Conservation (phyloP, 495 filamentous ascomycete genomes). For the Podospora bellae-mahoneyi region DNA sequence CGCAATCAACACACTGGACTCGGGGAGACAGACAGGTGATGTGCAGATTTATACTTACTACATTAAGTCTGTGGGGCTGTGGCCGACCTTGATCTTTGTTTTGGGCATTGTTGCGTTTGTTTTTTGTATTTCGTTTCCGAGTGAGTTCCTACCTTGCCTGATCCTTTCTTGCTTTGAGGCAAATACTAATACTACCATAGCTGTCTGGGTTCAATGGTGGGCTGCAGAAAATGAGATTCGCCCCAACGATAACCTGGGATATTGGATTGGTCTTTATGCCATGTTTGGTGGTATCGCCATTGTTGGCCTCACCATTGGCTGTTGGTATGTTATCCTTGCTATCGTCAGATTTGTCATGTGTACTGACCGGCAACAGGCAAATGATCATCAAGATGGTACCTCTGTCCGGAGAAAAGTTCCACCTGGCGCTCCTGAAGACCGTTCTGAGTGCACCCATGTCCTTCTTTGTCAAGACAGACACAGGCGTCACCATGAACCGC, state of each 20-base stretch:
- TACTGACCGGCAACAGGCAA: slow-evolving; percentile 18
- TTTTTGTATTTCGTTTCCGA: slow-evolving; percentile 32
- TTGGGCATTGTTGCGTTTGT: slow-evolving; percentile 27
- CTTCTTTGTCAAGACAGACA: slow-evolving; percentile 33
- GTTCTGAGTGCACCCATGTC: slow-evolving; percentile 34
- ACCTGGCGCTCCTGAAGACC: slow-evolving; percentile 26
- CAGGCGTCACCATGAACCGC: slow-evolving; percentile 32
- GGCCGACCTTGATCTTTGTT: slow-evolving; percentile 44
- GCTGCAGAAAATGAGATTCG: slow-evolving; percentile 27
- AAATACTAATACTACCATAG: slow-evolving; percentile 4
- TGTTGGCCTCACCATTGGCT: slow-evolving; percentile 27
- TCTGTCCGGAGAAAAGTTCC: slow-evolving; percentile 28
- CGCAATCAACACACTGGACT: not conserved
- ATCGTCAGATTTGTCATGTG: not conserved
- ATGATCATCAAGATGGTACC: slow-evolving; percentile 35
- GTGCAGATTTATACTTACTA: slow-evolving; percentile 56
- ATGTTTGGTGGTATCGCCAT: slow-evolving; percentile 25
- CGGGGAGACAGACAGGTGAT: slow-evolving; percentile 45
- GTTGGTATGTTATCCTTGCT: slow-evolving; percentile 21
- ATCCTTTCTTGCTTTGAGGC: not conserved
- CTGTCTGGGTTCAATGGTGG: slow-evolving; percentile 36
- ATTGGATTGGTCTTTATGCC: slow-evolving; percentile 32
- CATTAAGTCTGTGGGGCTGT: slow-evolving; percentile 48
- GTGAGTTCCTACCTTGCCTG: slow-evolving; percentile 16
- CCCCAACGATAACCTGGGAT: slow-evolving; percentile 28